Evolutionary conservation across 1,139 yeast species (phyloP).

Genomic region (Protomyces pachydermus): DNA sequence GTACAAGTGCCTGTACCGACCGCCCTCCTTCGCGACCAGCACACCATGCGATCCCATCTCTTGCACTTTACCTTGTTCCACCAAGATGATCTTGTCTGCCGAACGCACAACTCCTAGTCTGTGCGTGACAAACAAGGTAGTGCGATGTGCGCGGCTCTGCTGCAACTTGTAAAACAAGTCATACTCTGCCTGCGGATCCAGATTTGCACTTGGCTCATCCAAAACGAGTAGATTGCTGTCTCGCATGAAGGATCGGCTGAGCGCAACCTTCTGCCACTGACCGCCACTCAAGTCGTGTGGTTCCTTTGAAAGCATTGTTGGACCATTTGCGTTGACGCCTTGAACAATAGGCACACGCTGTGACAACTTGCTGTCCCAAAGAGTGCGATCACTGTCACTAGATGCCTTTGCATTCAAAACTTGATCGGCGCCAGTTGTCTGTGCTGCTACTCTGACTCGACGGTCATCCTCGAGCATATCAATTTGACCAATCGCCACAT

Average conservation of each 20-base stretch:
- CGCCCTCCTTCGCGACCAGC: conserved; percentile 53
- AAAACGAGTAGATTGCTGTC: conserved; percentile 52
- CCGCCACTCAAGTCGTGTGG: conserved; percentile 19
- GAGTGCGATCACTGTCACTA: background rate
- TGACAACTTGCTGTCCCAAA: conserved; percentile 7
- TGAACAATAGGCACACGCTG: background rate
- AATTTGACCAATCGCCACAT: conserved; percentile 15
- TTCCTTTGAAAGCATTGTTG: background rate
- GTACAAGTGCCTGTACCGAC: conserved; percentile 1
- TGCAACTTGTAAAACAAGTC: conserved; percentile 55
- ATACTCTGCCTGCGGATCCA: conserved; percentile 85
- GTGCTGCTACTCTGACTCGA: conserved; percentile 1
- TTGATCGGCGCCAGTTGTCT: conserved; percentile 9
- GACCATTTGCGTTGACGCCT: background rate
- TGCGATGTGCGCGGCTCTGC: conserved; percentile 62
- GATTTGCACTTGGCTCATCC: conserved; percentile 98
- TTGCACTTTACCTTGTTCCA: conserved; percentile 76
- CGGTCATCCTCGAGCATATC: background rate
- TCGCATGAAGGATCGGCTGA: conserved; percentile 17
- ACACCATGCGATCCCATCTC: conserved; percentile 80
- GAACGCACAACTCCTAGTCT: conserved; percentile 90
- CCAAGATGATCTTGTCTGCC: conserved; percentile 78
- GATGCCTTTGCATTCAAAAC: conserved; percentile 5
- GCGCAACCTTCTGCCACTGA: conserved; percentile 22
- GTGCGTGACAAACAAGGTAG: conserved; percentile 92